Evolutionary conservation across 495 filamentous ascomycete species (phyloP).

Genomic region (Neurospora africana): DNA sequence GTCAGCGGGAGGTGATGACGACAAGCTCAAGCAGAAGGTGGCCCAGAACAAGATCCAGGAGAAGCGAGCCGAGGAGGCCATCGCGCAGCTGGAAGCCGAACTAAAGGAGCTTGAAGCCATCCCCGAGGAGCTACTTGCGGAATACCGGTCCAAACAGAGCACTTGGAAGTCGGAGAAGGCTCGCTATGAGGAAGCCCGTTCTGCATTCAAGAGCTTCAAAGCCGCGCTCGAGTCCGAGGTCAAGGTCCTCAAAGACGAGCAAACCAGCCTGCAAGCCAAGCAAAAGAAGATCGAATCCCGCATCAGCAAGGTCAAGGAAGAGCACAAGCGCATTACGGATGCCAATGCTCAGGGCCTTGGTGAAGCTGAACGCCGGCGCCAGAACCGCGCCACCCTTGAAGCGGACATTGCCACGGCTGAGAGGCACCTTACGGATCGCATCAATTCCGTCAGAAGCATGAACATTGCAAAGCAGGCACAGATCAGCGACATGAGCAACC

Average conservation of each 20-base stretch:
- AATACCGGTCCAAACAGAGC: slow-evolving; percentile 50
- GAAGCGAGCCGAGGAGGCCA: slow-evolving; percentile 69
- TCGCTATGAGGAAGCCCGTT: slow-evolving; percentile 46
- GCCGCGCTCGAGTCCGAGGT: slow-evolving; percentile 53
- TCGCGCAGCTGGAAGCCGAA: slow-evolving; percentile 48
- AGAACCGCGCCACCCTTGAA: slow-evolving; percentile 55
- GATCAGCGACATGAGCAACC: slow-evolving; percentile 26
- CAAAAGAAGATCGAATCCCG: slow-evolving; percentile 68
- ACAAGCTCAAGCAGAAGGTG: slow-evolving; percentile 68
- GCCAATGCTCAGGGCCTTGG: slow-evolving; percentile 66
- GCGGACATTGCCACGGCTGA: slow-evolving; percentile 54
- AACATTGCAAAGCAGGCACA: slow-evolving; percentile 34
- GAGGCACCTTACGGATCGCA: slow-evolving; percentile 27
- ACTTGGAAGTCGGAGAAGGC: slow-evolving; percentile 55
- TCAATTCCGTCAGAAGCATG: slow-evolving; percentile 22
- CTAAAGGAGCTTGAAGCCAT: slow-evolving; percentile 56
- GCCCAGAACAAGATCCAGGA: slow-evolving; percentile 67
- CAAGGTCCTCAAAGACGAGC: slow-evolving; percentile 54
- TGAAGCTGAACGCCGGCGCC: slow-evolving; percentile 60
- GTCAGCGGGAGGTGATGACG: slow-evolving; percentile 70
- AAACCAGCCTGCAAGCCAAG: slow-evolving; percentile 57
- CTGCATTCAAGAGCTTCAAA: slow-evolving; percentile 52
- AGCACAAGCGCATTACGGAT: slow-evolving; percentile 66
- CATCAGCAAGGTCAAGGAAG: slow-evolving; percentile 63
- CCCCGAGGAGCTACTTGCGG: slow-evolving; percentile 53